Conservation (phyloP, 1,284 basidiomycete genomes). For the Pisolithus thermaeus region DNA sequence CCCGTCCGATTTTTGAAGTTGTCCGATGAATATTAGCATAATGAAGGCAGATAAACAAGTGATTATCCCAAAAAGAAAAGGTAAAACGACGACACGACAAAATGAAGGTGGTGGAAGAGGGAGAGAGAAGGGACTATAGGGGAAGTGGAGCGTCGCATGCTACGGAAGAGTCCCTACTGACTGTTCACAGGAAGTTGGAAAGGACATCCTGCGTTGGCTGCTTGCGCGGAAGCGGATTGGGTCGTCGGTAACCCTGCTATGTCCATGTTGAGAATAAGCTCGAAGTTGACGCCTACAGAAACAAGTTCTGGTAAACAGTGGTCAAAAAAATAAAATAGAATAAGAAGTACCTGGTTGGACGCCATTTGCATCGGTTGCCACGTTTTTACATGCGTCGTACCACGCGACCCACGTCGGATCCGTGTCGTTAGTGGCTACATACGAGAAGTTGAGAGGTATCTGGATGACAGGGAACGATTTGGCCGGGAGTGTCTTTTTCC, state of each 20-base stretch:
- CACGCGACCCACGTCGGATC: slow-evolving; percentile 80
- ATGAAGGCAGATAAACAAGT: background rate
- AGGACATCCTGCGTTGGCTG: slow-evolving; percentile 68
- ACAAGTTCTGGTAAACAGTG: background rate
- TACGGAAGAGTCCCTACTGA: slow-evolving; percentile 5
- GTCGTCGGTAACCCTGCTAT: slow-evolving; percentile 65
- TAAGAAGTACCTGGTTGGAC: slow-evolving; percentile 53
- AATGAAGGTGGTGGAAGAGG: background rate
- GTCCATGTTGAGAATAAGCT: slow-evolving; percentile 59
- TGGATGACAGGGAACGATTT: slow-evolving; percentile 55
- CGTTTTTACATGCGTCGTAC: slow-evolving; percentile 76
- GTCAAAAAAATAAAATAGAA: background rate
- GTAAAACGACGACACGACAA: background rate
- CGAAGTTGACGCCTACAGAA: slow-evolving; percentile 56
- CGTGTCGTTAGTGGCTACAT: slow-evolving; percentile 71
- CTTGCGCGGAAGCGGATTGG: slow-evolving; percentile 48
- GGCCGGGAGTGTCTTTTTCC: slow-evolving; percentile 53
- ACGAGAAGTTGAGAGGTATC: slow-evolving; percentile 77
- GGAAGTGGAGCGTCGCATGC: background rate
- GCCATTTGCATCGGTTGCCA: slow-evolving; percentile 42
- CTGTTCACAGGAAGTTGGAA: slow-evolving; percentile 58
- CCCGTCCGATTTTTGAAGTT: too few species aligned
- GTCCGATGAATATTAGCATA: background rate
- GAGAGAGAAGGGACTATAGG: background rate
- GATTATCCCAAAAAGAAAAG: background rate